Evolutionary conservation across 495 filamentous ascomycete genomes (phyloP), one percentile per base, ranked within the genome.

Genomic region (Daldinia childiae): DNA sequence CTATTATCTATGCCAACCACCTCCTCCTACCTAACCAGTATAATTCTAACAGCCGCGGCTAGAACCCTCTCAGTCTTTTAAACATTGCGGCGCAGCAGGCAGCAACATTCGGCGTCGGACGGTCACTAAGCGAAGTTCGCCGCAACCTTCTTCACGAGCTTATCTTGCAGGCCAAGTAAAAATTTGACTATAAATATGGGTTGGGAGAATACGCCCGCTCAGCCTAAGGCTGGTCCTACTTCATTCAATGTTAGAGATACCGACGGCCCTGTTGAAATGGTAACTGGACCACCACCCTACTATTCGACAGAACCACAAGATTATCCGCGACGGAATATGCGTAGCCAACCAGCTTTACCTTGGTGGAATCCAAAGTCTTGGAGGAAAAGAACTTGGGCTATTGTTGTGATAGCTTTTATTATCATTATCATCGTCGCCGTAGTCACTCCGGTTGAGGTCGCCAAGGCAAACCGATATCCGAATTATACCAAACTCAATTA

Each of bases 361-460:
- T 77, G 84, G 84, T 87, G 83, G 69, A 78, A 89, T 41, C 82
- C 84, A 4, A 82, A 77, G n/a, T 78, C 77, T 26, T 87, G 86
- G 86, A 80, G 80, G 9, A 77, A 80, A 69, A 82, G 80, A 60
- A 81, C 76, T 21, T 85, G 81, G 78, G 64, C 84, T 19, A 76
- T 85, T 29, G 74, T 78, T 9, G 69, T 76, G 0, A 65, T 82
- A 0, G 72, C 83, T 2, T 59, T 85, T 4, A 68, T 78, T 1
- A 61, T 84, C 1, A 76, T 84, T 4, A 70, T 87, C 11, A 74
- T 90, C 58, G 58, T 79, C 34, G 74, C 66, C 39, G 75, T 88
- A 8, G 79, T 82, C 1, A 76, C 85, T n/a, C 79, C 88, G 9
- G 82, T 90, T n/a, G 85, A 83, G 12, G 85, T 87, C 3, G 79